A percentile compares a stretch with the other conserved stretches of the same genome.
Evolutionary conservation across 2,329 filamentous ascomycete species (phyloP).

Genomic region (Aspergillus sp.): DNA sequence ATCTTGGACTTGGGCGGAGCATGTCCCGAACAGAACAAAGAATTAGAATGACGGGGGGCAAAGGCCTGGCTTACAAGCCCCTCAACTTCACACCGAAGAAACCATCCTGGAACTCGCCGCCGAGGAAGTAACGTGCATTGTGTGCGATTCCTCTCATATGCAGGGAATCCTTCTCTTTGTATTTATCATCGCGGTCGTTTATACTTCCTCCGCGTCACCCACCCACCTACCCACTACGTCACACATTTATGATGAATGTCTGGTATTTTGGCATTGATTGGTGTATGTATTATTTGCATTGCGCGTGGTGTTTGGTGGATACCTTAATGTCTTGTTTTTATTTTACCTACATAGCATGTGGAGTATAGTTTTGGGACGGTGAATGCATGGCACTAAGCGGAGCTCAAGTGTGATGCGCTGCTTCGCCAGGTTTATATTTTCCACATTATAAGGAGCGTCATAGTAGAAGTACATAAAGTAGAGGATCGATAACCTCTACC

Average conservation of each 20-base stretch:
- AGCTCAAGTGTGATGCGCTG: neutral
- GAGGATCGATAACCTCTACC: neutral
- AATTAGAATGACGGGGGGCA: constrained; percentile 44
- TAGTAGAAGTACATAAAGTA: neutral
- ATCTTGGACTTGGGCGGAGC: constrained; percentile 38
- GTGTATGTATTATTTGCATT: constrained; percentile 14
- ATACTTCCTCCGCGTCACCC: neutral
- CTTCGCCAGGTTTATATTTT: neutral
- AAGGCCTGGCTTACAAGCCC: constrained; percentile 44
- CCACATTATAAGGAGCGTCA: neutral
- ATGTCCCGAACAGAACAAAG: constrained; percentile 46
- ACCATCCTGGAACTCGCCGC: constrained; percentile 11
- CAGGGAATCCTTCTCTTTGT: neutral
- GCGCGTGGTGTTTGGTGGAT: constrained; percentile 7
- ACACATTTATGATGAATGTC: neutral
- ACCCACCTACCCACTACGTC: neutral
- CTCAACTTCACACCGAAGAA: constrained; percentile 30
- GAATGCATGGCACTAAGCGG: constrained; percentile 8
- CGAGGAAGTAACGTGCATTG: constrained; percentile 8
- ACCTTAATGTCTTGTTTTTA: neutral
- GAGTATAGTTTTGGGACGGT: constrained; percentile 5
- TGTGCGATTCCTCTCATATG: neutral
- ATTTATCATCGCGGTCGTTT: neutral
- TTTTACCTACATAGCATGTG: constrained; percentile 1
- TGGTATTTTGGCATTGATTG: constrained; percentile 6